phyloP scores from a whole-genome alignment of 345 rosid genomes.

The Clausena lansium region DNA sequence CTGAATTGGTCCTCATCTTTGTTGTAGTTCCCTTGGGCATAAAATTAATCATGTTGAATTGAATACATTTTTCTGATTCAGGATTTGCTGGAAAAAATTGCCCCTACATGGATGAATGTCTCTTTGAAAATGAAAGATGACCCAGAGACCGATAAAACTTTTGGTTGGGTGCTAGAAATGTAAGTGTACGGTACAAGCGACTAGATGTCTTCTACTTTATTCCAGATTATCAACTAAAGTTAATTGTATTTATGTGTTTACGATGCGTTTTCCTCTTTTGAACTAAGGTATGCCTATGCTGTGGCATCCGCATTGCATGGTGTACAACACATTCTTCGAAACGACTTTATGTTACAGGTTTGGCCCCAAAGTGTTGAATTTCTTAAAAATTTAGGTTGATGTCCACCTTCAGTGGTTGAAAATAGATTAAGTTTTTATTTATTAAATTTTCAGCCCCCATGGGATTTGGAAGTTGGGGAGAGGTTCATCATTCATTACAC shows the following conservation, averaged over 20 bases:
- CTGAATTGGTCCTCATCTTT: neutral
- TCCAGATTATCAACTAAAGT: neutral
- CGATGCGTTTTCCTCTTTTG: conserved; percentile 20
- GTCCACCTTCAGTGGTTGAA: neutral
- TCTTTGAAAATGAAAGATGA: conserved; percentile 90
- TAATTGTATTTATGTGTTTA: conserved; percentile 10
- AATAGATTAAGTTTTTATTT: conserved; percentile 14
- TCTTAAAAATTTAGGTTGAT: conserved; percentile 10
- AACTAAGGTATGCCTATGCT: conserved; percentile 91
- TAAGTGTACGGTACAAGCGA: conserved; percentile 35
- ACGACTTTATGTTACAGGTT: conserved; percentile 99
- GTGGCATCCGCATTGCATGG: conserved; percentile 97
- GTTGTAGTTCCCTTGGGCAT: conserved; percentile 12
- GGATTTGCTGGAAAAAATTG: conserved; percentile 75
- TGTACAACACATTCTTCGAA: conserved; percentile 74
- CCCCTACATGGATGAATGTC: conserved; percentile 98
- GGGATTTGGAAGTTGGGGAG: conserved; percentile 68
- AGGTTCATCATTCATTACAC: conserved; percentile 93
- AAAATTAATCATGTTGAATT: neutral
- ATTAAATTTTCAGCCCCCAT: conserved; percentile 80
- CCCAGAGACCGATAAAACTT: conserved; percentile 87
- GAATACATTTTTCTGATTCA: conserved; percentile 27
- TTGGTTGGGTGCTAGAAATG: conserved; percentile 99
- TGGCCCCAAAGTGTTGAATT: conserved; percentile 10
- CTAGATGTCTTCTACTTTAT: neutral